These are phyloP conservation scores for Trametes cubensis DNA, from an alignment of 768 basidiomycete species.

Conservation along the genomic window DNA sequence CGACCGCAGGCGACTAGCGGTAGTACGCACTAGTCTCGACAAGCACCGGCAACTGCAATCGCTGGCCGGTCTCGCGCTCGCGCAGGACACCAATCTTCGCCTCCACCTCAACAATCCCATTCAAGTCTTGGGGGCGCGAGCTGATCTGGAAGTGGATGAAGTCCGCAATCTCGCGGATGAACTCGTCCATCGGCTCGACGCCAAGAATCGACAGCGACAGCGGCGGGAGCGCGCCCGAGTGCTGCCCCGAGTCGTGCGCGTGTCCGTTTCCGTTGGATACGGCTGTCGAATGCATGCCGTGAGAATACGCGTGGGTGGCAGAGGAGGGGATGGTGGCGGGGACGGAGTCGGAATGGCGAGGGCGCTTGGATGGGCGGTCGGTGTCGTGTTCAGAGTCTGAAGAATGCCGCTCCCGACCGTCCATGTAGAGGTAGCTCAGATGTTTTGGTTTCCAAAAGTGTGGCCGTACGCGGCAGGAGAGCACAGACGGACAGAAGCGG, in stretches of 20 bases:
- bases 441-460: background rate
- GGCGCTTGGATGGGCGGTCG: constrained; percentile 41
- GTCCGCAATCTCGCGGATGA: constrained; percentile 89
- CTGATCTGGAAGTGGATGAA: constrained; percentile 77
- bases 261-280: constrained; percentile 3
- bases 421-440: constrained; percentile 24
- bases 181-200: constrained; percentile 90
- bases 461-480: background rate
- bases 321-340: constrained; percentile 14
- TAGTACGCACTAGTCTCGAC: constrained; percentile 79
- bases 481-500: background rate
- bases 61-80: constrained; percentile 55
- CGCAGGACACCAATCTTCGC: constrained; percentile 83
- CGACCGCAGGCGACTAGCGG: background rate
- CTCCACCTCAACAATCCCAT: constrained; percentile 79
- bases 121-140: constrained; percentile 51
- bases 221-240: constrained; percentile 48
- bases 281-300: background rate
- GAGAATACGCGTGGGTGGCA: constrained; percentile 4
- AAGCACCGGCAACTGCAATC: constrained; percentile 70
- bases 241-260: background rate
- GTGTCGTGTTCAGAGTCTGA: constrained; percentile 35
- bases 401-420: constrained; percentile 26
- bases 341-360: constrained; percentile 39
- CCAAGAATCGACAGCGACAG: constrained; percentile 82